phyloP scores from a whole-genome alignment of 257 asterid species.

The Penstemon barbatus region DNA sequence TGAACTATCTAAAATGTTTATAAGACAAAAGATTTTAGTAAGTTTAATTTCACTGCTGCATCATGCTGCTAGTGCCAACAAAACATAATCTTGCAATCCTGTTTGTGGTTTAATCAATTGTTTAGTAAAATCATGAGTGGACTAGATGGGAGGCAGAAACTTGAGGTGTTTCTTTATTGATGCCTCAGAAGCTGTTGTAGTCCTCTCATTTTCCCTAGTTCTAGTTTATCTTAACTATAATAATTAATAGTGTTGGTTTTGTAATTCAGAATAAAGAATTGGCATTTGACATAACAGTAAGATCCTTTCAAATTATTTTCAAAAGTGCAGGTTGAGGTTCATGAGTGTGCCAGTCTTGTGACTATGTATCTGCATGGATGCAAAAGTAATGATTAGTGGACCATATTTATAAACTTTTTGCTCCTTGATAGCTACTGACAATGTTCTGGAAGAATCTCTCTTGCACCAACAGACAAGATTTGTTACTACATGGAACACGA shows the following conservation, averaged over 20 bases:
- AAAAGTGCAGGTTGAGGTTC: constrained; percentile 1
- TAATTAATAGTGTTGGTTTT: neutral
- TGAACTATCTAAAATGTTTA: neutral
- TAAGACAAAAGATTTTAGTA: neutral
- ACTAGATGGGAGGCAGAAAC: constrained; percentile 21
- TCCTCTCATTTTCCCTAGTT: neutral
- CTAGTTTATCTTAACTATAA: neutral
- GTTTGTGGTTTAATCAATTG: constrained; percentile 7
- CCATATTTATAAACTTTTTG: neutral
- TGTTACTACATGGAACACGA: neutral
- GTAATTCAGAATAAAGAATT: constrained; percentile 3
- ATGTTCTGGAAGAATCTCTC: neutral
- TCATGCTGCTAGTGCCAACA: constrained; percentile 8
- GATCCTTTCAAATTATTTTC: constrained; percentile 10
- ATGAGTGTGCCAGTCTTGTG: constrained; percentile 13
- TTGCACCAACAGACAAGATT: neutral
- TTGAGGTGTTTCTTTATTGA: constrained; percentile 10
- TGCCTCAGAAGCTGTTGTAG: constrained; percentile 12
- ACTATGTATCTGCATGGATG: constrained; percentile 2
- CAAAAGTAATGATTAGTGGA: constrained; percentile 8
- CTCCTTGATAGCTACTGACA: neutral
- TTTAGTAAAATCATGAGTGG: neutral
- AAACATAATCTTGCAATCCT: neutral
- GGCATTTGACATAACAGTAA: neutral
- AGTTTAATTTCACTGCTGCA: neutral